Evolutionary conservation across 2,329 filamentous ascomycete genomes (phyloP), one percentile per base, ranked within the genome.

Genomic region (Epichloe scottii): DNA sequence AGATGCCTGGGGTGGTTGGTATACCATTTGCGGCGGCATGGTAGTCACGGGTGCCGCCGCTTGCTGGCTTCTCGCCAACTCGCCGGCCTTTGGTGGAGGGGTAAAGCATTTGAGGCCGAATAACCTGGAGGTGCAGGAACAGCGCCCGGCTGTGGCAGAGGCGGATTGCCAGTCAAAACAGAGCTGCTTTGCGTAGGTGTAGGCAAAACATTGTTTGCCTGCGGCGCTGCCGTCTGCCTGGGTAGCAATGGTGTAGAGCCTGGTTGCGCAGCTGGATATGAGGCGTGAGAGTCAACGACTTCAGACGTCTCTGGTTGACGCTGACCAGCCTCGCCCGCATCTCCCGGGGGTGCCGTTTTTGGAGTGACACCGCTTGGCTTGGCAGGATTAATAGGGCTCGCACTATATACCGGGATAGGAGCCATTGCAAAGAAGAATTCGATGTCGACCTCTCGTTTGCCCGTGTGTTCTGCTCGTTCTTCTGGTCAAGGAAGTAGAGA

Each of bases 61-160:
- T 41, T 62, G 66, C 41, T 65, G 65, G 51, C 60, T 66, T 47
- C 66, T 64, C 38, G 59, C 63, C 46, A 63, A 66, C 63, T 79
- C 72, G 38, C 73, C 74, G 35, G 65, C 69, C 59, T 71, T 77
- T 48, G 77, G 76, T 44, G 77, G 76, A 51, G 74, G 52, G 75
- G 75, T 34, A 77, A 55, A 42, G 55, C 49, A 40, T 56, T 57
- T 42, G 53, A 57, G n/a, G 49, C 40, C 43, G 43, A 42, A 7
- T 19, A n/a, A 15, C 45, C 60, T 23, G 68, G 58, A 46, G 74
- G 65, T 43, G 67, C 60, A 39, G 79, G 79, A 42, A 72, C 67
- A 39, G 78, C 75, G 50, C 78, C 78, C 38, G 79, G 78, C 57
- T 82, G 78, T 33, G 79, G 78, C 54, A 73, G 66, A 51, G 78